Conservation (phyloP, 305 asterid genomes). For the Ajuga reptans region DNA sequence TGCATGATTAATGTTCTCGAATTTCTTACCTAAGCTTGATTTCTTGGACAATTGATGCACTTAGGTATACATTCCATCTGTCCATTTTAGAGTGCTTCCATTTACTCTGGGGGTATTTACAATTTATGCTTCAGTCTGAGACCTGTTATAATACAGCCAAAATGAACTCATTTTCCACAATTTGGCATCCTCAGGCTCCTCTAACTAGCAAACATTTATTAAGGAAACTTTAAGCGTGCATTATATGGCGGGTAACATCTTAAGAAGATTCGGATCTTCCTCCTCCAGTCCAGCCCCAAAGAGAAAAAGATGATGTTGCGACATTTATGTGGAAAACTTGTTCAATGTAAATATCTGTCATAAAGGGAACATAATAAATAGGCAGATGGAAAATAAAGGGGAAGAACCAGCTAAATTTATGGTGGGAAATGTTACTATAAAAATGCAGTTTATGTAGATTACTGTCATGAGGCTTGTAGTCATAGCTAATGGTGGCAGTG, state of each 20-base stretch:
- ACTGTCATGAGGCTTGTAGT: neutral
- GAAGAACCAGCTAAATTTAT: neutral
- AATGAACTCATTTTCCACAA: neutral
- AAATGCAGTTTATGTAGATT: neutral
- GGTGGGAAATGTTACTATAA: neutral
- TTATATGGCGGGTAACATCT: no score
- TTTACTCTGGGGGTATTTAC: neutral
- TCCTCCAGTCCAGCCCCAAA: no score
- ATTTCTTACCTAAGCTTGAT: conserved; percentile 3
- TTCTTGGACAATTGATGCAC: conserved; percentile 1
- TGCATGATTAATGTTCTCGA: neutral
- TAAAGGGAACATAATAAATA: neutral
- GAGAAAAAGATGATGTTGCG: no score
- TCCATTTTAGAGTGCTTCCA: neutral
- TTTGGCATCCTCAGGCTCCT: neutral
- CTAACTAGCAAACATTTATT: neutral
- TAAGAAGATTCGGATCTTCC: no score
- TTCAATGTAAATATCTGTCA: no score
- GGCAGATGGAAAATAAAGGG: neutral
- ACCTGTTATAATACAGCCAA: neutral
- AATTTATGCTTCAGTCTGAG: neutral
- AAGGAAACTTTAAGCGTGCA: neutral
- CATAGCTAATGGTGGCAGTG: neutral
- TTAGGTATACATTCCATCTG: neutral
- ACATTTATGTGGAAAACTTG: no score